These are phyloP conservation scores for Plenodomus lindquistii DNA, from an alignment of 2,329 filamentous ascomycete species.

Conservation along the genomic window DNA sequence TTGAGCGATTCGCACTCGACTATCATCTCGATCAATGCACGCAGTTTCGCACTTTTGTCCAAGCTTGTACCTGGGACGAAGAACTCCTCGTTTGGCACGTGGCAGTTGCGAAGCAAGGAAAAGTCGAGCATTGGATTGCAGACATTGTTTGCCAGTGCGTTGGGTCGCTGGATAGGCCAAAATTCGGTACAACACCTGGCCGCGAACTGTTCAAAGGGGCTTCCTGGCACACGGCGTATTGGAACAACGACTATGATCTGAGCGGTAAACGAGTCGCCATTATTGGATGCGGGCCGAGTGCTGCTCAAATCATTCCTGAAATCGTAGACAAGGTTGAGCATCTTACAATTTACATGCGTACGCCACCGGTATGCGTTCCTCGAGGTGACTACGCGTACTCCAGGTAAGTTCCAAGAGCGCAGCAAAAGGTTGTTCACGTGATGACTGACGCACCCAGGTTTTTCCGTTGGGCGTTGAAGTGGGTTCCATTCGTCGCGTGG, in stretches of 20 bases:
- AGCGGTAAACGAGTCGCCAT: conserved; percentile 45
- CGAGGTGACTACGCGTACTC: conserved; percentile 1
- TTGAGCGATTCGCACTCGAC: neutral
- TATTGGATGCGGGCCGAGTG: conserved; percentile 43
- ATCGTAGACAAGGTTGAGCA: conserved; percentile 16
- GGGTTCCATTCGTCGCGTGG: conserved; percentile 1
- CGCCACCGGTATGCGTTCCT: neutral
- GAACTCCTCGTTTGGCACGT: neutral
- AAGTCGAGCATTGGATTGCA: neutral
- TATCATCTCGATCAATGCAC: conserved; percentile 1
- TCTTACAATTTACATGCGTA: neutral
- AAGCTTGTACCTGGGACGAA: conserved; percentile 1
- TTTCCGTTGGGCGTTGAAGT: neutral
- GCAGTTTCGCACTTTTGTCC: neutral
- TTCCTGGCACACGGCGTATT: conserved; percentile 46
- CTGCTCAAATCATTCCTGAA: conserved; percentile 46
- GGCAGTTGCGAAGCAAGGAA: neutral
- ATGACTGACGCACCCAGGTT: neutral
- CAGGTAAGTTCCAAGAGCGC: neutral
- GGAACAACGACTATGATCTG: conserved; percentile 38
- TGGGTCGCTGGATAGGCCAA: neutral
- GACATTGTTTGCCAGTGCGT: conserved; percentile 2
- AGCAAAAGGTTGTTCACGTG: too few relatives aligned
- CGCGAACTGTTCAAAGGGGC: conserved; percentile 40
- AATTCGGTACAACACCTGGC: conserved; percentile 1